Conservation (phyloP, 1,284 basidiomycete species). For the Cryptococcus sp. region DNA sequence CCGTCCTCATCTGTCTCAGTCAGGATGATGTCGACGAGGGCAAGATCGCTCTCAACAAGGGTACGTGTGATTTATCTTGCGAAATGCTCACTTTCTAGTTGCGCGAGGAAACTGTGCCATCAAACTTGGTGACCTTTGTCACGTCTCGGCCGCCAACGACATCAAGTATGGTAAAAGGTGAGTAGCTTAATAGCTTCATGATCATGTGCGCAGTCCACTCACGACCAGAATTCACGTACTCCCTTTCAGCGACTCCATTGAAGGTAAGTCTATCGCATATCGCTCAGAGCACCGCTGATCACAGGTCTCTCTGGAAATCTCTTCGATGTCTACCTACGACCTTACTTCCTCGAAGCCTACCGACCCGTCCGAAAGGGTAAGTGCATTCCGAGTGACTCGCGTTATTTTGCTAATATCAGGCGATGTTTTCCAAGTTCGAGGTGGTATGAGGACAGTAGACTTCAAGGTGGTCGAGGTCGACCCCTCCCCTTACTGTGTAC, state of each 20-base stretch:
- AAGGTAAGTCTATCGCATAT: constrained; percentile 56
- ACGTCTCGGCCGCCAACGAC: constrained; percentile 91
- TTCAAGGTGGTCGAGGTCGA: constrained; percentile 67
- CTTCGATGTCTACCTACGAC: constrained; percentile 97
- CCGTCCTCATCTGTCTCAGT: constrained; percentile 90
- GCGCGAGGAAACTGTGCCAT: constrained; percentile 97
- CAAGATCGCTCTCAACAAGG: constrained; percentile 96
- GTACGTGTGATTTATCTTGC: constrained; percentile 30
- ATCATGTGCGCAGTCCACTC: constrained; percentile 3
- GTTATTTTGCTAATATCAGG: constrained; percentile 73
- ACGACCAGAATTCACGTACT: constrained; percentile 70
- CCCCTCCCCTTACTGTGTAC: constrained; percentile 42
- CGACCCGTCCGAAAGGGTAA: constrained; percentile 44
- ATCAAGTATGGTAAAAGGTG: constrained; percentile 97
- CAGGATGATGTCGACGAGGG: constrained; percentile 97
- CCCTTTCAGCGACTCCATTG: constrained; percentile 97
- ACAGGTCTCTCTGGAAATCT: constrained; percentile 85
- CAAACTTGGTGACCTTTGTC: constrained; percentile 93
- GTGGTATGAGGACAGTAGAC: constrained; percentile 95
- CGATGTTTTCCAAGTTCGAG: constrained; percentile 97
- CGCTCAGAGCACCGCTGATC: neutral
- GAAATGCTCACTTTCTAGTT: constrained; percentile 53
- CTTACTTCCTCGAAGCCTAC: constrained; percentile 92
- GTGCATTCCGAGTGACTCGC: constrained; percentile 1
- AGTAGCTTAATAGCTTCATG: too few relatives aligned